Base-by-base conservation (phyloP, 106 monocot genomes). In the Vanilla planifolia region DNA sequence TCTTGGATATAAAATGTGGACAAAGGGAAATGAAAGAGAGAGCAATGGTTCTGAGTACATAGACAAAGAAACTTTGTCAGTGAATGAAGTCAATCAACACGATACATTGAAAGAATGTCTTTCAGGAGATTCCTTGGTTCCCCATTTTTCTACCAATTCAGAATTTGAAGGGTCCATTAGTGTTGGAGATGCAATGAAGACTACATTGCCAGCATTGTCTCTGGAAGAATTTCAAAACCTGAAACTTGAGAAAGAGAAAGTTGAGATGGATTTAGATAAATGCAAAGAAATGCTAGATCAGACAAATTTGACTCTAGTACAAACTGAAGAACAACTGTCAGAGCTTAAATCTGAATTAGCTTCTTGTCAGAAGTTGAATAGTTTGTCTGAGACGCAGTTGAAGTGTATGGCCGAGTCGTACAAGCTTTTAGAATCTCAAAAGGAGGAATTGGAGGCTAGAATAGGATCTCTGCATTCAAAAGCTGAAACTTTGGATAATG, bases 381-480 rank as follows among this genome's bases (percentile, higher is more conserved):
- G 84, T 65, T 77, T 98, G 51, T 44, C 74, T 66, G 91, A 91
- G 45, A 91, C 96, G 50, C 91, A 98, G 65, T 77, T 98, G 69
- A 91, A 88, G 62, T 98, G 96, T 61, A 98, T 98, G 96, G 77
- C 73, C 25, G 85, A 98, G 68, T 91, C 91, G 11, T 98, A 98
- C 62, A 84, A 82, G 37, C 62, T 66, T 34, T 61, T 98, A 37
- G 88, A 98, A 75, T 71, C 78, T 19, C 80, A 51, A 5, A 59
- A 75, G 30, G 55, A 66, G 14, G 79, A 96, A 60, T 28, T 90
- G 48, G 90, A 79, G 53, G 55, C 61, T 40, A 84, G 92, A 75
- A 74, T 91, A 47, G 47, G 51, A n/a, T 14, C 50, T 21, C 43
- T 98, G 39, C 70, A 33, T n/a, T 37, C 72, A 24, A 80, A 82